phyloP scores from a whole-genome alignment of 2,329 filamentous ascomycete genomes.

The Trichoderma guizhouense region DNA sequence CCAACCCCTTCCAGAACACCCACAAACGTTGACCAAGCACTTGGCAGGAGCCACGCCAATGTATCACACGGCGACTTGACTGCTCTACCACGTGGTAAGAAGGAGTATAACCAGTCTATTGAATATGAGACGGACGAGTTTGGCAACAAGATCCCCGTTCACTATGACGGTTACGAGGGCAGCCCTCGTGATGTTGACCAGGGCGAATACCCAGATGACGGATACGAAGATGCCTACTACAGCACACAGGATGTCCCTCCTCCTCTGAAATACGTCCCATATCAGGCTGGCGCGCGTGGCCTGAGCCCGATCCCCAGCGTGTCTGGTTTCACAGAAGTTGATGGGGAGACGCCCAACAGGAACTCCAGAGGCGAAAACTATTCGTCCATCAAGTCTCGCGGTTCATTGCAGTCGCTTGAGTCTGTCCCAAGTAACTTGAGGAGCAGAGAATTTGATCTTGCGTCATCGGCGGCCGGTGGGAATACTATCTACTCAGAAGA shows the following conservation, averaged over 20 bases:
- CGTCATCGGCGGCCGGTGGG: constrained; percentile 50
- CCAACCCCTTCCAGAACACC: constrained; percentile 59
- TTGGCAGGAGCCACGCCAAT: constrained; percentile 67
- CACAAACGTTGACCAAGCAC: constrained; percentile 52
- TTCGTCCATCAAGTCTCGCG: constrained; percentile 57
- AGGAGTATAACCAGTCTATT: constrained; percentile 44
- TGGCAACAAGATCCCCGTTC: constrained; percentile 42
- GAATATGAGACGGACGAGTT: constrained; percentile 48
- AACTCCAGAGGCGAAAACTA: constrained; percentile 51
- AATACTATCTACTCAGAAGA: constrained; percentile 50
- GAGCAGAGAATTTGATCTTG: constrained; percentile 52
- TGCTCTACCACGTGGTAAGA: constrained; percentile 49
- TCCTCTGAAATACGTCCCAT: constrained; percentile 63
- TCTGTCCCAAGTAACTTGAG: constrained; percentile 41
- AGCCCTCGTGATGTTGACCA: constrained; percentile 26
- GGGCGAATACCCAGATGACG: constrained; percentile 40
- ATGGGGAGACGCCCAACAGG: constrained; percentile 54
- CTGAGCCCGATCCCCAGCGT: constrained; percentile 91
- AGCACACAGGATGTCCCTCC: constrained; percentile 61
- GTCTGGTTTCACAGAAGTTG: constrained; percentile 75
- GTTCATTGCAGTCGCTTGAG: constrained; percentile 33
- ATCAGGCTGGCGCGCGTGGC: constrained; percentile 65
- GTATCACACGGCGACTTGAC: constrained; percentile 58
- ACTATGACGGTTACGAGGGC: constrained; percentile 44
- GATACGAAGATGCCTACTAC: constrained; percentile 48